These are phyloP conservation scores for Fusarium succisae DNA, from an alignment of 2,329 filamentous ascomycete genomes.

Conservation along the genomic window DNA sequence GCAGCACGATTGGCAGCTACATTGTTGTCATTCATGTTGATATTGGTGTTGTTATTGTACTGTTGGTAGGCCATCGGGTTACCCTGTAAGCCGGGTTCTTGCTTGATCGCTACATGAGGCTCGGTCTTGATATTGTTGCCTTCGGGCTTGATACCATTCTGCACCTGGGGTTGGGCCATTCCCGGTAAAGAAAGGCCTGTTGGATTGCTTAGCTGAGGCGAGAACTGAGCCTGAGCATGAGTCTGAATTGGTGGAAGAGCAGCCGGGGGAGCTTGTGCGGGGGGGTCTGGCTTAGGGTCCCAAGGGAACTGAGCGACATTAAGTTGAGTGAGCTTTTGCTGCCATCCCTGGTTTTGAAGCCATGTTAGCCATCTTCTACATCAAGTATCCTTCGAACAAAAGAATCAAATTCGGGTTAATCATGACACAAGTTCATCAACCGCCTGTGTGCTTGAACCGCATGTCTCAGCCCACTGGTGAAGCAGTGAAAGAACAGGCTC, in stretches of 20 bases:
- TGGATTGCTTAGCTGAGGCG: conserved; percentile 40
- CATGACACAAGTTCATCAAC: neutral
- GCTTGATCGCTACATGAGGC: conserved; percentile 54
- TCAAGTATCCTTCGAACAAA: neutral
- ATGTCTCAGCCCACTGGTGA: neutral
- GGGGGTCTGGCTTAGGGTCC: conserved; percentile 85
- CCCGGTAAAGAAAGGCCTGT: conserved; percentile 45
- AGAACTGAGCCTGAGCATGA: conserved; percentile 47
- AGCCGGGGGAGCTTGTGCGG: conserved; percentile 48
- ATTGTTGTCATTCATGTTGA: conserved; percentile 46
- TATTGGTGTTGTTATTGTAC: conserved; percentile 40
- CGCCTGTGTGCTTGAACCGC: neutral
- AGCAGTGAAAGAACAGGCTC: neutral
- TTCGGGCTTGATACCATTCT: conserved; percentile 57
- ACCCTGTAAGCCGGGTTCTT: conserved; percentile 53
- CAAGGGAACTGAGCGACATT: conserved; percentile 91
- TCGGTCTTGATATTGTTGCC: conserved; percentile 58
- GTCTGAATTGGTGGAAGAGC: conserved; percentile 34
- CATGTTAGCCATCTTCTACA: conserved; percentile 32
- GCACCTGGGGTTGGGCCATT: conserved; percentile 40
- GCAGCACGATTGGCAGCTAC: conserved; percentile 65
- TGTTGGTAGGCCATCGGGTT: conserved; percentile 47
- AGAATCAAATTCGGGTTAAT: neutral
- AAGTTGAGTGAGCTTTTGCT: conserved; percentile 85
- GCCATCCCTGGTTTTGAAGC: conserved; percentile 77